phyloP scores from a whole-genome alignment of 345 rosid species.

The Angophora floribunda region DNA sequence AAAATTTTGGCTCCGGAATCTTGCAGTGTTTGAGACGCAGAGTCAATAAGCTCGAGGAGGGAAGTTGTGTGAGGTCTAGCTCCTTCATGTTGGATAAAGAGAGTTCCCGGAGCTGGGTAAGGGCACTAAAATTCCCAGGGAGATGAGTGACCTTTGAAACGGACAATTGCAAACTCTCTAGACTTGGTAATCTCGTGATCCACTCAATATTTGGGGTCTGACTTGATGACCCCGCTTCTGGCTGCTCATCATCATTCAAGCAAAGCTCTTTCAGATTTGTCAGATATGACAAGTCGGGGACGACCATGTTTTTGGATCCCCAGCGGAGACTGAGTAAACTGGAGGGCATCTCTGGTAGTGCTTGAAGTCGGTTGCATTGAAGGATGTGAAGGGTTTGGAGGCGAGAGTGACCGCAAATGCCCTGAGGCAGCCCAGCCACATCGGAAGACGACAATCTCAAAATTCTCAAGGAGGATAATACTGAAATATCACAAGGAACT shows the following conservation, averaged over 20 bases:
- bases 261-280: background rate
- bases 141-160: background rate
- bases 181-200: background rate
- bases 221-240: background rate
- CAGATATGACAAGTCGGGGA: background rate
- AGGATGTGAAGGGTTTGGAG: background rate
- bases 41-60: background rate
- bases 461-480: background rate
- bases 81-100: background rate
- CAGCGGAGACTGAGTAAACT: background rate
- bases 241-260: background rate
- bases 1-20: background rate
- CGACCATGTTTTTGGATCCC: background rate
- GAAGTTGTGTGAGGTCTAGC: background rate
- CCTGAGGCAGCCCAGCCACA: background rate
- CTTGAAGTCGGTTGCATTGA: background rate
- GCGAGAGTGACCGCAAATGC: accelerated
- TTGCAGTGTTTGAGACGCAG: background rate
- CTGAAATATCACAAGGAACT: background rate
- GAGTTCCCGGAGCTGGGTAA: background rate
- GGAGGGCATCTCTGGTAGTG: background rate
- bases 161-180: background rate
- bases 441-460: background rate
- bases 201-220: background rate
- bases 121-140: background rate